These are phyloP conservation scores for Macadamia tetraphylla DNA, from an alignment of 164 flowering plant genomes.

Conservation along the genomic window DNA sequence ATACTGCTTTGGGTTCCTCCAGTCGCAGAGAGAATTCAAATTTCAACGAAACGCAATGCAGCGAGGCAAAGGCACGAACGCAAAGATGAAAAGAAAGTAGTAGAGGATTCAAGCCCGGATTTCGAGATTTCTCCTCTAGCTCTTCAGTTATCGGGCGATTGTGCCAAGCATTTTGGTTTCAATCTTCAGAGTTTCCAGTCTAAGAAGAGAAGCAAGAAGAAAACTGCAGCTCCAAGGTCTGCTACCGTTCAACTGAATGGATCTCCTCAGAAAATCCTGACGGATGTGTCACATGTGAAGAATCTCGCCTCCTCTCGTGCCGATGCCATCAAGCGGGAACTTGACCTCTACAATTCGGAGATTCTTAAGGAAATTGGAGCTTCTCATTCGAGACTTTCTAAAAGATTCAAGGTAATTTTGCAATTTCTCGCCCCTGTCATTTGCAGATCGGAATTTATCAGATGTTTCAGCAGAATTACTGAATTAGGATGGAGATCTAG, in stretches of 20 bases:
- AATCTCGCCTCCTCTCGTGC: slow-evolving; percentile 40
- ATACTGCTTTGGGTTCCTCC: too few species aligned
- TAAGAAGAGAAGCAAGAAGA: slow-evolving; percentile 5
- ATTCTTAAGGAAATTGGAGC: slow-evolving; percentile 63
- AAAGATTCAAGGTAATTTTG: slow-evolving; percentile 50
- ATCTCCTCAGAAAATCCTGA: slow-evolving; percentile 23
- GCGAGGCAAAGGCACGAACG: background rate
- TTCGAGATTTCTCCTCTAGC: slow-evolving; percentile 8
- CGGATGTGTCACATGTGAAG: slow-evolving; percentile 52
- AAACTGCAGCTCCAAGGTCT: background rate
- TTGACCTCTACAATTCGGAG: slow-evolving; percentile 59
- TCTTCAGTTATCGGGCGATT: background rate
- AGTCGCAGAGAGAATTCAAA: too few species aligned
- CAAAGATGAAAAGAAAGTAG: slow-evolving; percentile 10
- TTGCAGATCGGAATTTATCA: background rate
- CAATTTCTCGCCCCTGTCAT: too few species aligned
- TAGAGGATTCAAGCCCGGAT: background rate
- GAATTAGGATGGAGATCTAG: too few species aligned
- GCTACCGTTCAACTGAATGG: slow-evolving; percentile 4
- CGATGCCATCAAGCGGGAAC: slow-evolving; percentile 50
- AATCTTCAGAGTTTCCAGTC: background rate
- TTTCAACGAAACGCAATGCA: too few species aligned
- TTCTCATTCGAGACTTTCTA: slow-evolving; percentile 57
- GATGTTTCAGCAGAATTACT: too few species aligned
- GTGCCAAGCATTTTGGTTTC: slow-evolving; percentile 13